Conservation (phyloP, 495 filamentous ascomycete species). For the Lasiosphaeria ovina region DNA sequence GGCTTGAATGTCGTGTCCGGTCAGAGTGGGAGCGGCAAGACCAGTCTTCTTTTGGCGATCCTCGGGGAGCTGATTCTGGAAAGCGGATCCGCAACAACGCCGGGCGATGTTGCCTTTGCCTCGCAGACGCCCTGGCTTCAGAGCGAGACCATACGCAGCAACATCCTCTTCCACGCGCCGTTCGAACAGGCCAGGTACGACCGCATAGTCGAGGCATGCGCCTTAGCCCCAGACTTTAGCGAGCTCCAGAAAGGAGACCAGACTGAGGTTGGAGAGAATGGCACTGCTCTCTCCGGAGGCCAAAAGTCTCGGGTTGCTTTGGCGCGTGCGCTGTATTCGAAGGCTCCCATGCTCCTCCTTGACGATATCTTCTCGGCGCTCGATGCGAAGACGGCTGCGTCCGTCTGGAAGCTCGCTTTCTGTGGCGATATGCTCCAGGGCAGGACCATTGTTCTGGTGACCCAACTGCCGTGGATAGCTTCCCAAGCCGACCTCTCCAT, state of each 20-base stretch:
- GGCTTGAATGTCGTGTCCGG: conserved; percentile 54
- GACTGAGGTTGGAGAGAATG: conserved; percentile 67
- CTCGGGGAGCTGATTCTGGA: conserved; percentile 58
- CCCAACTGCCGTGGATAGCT: conserved; percentile 44
- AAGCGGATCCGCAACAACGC: conserved; percentile 43
- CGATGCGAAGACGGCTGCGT: conserved; percentile 50
- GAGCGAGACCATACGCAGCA: conserved; percentile 53
- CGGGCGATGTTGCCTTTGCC: conserved; percentile 52
- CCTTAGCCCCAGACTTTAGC: conserved; percentile 58
- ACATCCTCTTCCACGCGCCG: conserved; percentile 55
- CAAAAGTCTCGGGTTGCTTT: conserved; percentile 70
- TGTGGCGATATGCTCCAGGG: conserved; percentile 48
- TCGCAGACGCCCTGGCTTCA: conserved; percentile 58
- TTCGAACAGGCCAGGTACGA: conserved; percentile 52
- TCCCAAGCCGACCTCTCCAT: conserved; percentile 47
- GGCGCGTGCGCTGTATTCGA: conserved; percentile 67
- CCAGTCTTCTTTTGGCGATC: conserved; percentile 58
- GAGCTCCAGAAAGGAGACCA: conserved; percentile 45
- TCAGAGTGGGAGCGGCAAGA: conserved; percentile 62
- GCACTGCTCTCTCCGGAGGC: conserved; percentile 66
- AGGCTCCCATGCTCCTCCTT: conserved; percentile 59
- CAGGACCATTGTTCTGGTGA: conserved; percentile 38
- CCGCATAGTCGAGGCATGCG: conserved; percentile 62
- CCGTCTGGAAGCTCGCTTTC: conserved; percentile 50
- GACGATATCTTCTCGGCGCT: conserved; percentile 70